These are phyloP conservation scores for Blastobotrys persicus DNA, from an alignment of 1,139 yeast genomes.

Conservation along the genomic window DNA sequence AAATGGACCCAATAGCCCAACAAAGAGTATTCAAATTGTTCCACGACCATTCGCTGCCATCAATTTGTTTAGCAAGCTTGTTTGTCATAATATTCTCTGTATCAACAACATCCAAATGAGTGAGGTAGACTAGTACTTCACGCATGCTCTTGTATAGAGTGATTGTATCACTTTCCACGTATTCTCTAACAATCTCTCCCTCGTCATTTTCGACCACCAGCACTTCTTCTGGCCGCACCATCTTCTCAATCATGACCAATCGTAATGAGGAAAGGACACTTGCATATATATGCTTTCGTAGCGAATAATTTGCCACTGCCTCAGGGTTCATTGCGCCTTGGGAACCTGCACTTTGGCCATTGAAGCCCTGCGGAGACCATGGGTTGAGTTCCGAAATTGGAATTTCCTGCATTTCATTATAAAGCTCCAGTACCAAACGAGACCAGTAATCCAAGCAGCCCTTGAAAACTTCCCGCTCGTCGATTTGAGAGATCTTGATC, in stretches of 20 bases:
- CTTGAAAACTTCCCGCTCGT: conserved; percentile 93
- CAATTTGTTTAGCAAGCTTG: conserved; percentile 87
- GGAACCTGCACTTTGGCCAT: conserved; percentile 24
- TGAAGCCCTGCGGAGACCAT: conserved; percentile 43
- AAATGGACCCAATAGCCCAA: conserved; percentile 99
- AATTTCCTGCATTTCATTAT: conserved; percentile 77
- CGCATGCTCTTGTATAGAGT: conserved; percentile 93
- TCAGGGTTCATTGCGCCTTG: conserved; percentile 85
- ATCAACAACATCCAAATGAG: conserved; percentile 92
- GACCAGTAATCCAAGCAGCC: conserved; percentile 96
- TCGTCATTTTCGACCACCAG: conserved; percentile 96
- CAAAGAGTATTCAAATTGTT: conserved; percentile 93
- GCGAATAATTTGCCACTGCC: conserved; percentile 66
- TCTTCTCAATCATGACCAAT: conserved; percentile 87
- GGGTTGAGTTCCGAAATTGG: conserved; percentile 66
- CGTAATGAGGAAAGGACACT: conserved; percentile 76
- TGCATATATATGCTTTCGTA: conserved; percentile 81
- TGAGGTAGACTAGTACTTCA: conserved; percentile 89
- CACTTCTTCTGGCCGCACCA: conserved; percentile 99
- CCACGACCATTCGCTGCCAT: conserved; percentile 99
- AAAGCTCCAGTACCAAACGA: conserved; percentile 73
- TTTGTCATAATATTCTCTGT: conserved; percentile 92
- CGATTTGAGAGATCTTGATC: conserved; percentile 82
- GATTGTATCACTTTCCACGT: conserved; percentile 95
- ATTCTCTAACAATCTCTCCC: conserved; percentile 97